Evolutionary conservation across 2,329 filamentous ascomycete genomes (phyloP), one percentile per base, ranked within the genome.

Genomic region (Ophiostoma novo-ulmi): DNA sequence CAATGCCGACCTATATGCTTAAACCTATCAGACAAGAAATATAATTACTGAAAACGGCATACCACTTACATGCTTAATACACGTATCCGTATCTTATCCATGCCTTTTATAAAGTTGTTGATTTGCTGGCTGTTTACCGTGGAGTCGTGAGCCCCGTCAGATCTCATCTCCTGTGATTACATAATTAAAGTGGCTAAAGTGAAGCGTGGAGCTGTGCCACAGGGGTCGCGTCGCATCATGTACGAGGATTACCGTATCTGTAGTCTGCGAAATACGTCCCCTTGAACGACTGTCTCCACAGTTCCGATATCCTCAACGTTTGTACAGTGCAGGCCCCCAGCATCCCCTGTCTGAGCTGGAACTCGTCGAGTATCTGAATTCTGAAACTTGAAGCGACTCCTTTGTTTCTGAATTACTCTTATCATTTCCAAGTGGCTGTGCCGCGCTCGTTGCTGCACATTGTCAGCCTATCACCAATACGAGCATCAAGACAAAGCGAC

Each of bases 21-120:
- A 3, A 58, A 58, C 4, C 5, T 13, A 58, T 26, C 0, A 13
- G 26, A 13, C 31, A 58, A 58, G 6, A 48, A 3, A 48, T 7
- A 48, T 1, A 48, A 48, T 58, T 58, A 58, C 52, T 26, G n/a
- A 26, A 58, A 58, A 31, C 14, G 52, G 52, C 8, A 58, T 58
- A 5, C n/a, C 22, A 58, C 52, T 58, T 58, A 58, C 52, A 58
- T 26, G 52, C 44, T 58, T 8, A 20, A 14, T 55, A 22, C n/a
- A 58, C 52, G 52, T 58, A 58, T 58, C 52, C 52, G 52, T 58
- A 58, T 58, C 52, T 58, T 58, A 58, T 58, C 44, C 52, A 48
- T 58, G 52, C 26, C 52, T 26, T 26, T 20, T 22, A 22, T 22
- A 22, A 5, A n/a, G 52, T 14, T 58, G 52, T 6, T 58, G 52